Evolutionary conservation across 78 protist species (phyloP).

Genomic region (Salpingoeca rosetta): DNA sequence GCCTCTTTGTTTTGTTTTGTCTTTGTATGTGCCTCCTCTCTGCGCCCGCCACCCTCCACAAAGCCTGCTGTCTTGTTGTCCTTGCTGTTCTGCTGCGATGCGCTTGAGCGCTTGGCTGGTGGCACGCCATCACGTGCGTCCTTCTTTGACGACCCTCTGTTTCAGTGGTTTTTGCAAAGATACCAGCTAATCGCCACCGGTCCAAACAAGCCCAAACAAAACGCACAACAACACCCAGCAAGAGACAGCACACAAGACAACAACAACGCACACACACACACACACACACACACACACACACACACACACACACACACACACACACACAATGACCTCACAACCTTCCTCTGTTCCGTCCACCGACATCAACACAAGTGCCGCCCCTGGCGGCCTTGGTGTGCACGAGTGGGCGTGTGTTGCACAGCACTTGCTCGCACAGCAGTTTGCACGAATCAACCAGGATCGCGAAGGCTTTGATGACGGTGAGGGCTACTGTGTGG

Average conservation of each 20-base stretch:
- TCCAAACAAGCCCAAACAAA: slow-evolving; percentile 33
- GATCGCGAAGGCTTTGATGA: not conserved
- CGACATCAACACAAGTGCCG: not conserved
- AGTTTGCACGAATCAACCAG: not conserved
- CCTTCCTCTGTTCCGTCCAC: too few species aligned
- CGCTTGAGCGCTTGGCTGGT: too few species aligned
- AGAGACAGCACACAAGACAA: not conserved
- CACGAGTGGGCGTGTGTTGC: not conserved
- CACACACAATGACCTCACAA: slow-evolving; percentile 76
- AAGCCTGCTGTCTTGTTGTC: too few species aligned
- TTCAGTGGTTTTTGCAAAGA: too few species aligned
- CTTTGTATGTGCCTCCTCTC: too few species aligned
- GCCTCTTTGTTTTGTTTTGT: too few species aligned
- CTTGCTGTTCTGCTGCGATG: too few species aligned
- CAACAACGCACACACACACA: not conserved
- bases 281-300: slow-evolving; percentile 4
- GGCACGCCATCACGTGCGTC: too few species aligned
- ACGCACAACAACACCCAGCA: not conserved
- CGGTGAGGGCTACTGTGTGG: not conserved
- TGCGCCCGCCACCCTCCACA: too few species aligned
- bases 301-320: slow-evolving; percentile 5
- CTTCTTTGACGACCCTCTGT: too few species aligned
- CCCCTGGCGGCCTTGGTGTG: not conserved
- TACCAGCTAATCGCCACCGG: slow-evolving; percentile 42
- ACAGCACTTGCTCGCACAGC: too few species aligned